Evolutionary conservation across 1,284 basidiomycete genomes (phyloP).

Genomic region (Cerrena zonata): DNA sequence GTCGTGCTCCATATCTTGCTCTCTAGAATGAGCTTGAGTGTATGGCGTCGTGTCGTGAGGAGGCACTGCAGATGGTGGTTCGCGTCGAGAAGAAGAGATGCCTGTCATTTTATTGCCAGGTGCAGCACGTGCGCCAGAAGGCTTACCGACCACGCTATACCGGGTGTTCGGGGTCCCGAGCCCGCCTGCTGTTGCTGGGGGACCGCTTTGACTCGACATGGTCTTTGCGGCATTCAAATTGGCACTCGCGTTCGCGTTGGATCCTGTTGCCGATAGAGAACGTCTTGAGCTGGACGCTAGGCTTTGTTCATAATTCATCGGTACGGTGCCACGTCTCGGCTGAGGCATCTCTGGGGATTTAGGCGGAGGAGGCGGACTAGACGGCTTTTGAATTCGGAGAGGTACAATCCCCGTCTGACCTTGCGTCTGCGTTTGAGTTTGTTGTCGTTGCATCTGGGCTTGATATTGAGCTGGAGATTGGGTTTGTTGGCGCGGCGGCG

Average conservation of each 20-base stretch:
- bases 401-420: neutral
- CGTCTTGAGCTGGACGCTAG: neutral
- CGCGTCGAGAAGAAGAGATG: neutral
- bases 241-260: no score
- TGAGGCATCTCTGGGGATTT: no score
- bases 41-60: neutral
- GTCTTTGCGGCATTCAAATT: neutral
- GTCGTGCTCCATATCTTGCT: constrained; percentile 11
- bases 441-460: no score
- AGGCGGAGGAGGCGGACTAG: constrained; percentile 16
- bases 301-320: neutral
- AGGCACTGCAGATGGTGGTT: neutral
- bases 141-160: constrained; percentile 32
- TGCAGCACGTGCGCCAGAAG: constrained; percentile 81
- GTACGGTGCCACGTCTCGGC: neutral
- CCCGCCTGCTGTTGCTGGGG: constrained; percentile 8
- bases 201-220: neutral
- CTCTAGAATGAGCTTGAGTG: neutral
- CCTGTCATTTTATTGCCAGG: constrained; percentile 31
- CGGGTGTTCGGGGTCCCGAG: constrained; percentile 12
- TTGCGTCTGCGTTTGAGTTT: no score
- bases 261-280: neutral
- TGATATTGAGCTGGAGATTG: no score
- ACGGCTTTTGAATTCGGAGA: constrained; percentile 16
- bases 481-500: constrained; percentile 7